Base-by-base conservation (phyloP, 441 rosid species). In the Pelargonium fulgidum region DNA sequence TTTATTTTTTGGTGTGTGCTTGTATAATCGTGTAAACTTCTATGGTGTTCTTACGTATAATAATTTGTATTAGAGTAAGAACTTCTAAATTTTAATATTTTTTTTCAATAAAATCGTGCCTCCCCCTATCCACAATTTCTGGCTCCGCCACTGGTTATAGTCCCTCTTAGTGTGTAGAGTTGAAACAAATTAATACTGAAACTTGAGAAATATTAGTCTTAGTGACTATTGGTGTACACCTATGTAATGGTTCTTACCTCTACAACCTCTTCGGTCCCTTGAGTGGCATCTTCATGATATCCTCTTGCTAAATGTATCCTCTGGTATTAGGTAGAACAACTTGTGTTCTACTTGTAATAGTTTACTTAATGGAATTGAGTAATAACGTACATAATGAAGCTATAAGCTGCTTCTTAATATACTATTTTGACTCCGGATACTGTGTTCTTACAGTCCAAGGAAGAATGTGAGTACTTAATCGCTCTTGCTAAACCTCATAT, bases 391-490 rank as follows among this genome's bases (percentile, higher is more conserved):
- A 17, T 16, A 4, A 17, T 54, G 22, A n/a, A 10, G 4, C 24
- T 16, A 10, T 26, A 4, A 8, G 45, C 9, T 26, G 45, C 67
- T 22, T 42, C 6, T 54, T 59, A 17, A 12, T 67, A 33, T 47
- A 45, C 22, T 13, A n/a, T 20, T 36, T 66, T 33, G 44, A 61
- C 66, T 47, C 20, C 14, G 8, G 13, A 3, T 62, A 39, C 63
- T 65, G 17, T 52, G 17, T 76, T 75, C 75, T 65, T 75, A 64
- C 80, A 88, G 93, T 85, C 89, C 17, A 88, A 82, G 75, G 90
- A 82, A 77, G 93, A 88, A 76, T 88, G 90, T 67, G 89, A 85
- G 39, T 79, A 88, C 82, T 71, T 88, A 73, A 86, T 86, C 76
- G 78, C 69, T 79, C 86, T 86, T 45, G 90, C 89, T n/a, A 82